Conservation (phyloP, 495 filamentous ascomycete species). For the Pseudotulostoma volvatum region DNA sequence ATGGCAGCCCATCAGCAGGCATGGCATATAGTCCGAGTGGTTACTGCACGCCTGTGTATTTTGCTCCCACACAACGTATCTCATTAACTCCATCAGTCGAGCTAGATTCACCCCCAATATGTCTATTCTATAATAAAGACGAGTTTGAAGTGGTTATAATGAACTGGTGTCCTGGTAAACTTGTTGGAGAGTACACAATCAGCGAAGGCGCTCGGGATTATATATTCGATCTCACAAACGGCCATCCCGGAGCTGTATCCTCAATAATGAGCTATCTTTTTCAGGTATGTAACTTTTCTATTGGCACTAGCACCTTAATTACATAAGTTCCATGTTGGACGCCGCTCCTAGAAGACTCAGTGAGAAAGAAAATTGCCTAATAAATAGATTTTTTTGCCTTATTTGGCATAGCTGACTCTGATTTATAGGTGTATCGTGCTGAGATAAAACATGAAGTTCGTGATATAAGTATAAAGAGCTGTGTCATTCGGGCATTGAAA, state of each 20-base stretch:
- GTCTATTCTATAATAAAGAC: no score
- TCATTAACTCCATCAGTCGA: slow-evolving; percentile 5
- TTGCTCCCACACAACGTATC: no score
- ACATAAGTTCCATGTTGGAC: no score
- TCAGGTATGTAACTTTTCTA: background rate
- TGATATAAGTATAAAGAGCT: no score
- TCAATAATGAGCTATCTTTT: slow-evolving; percentile 2
- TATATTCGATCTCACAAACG: slow-evolving; percentile 8
- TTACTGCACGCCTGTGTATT: background rate
- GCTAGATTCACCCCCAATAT: slow-evolving; percentile 4
- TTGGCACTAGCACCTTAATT: background rate
- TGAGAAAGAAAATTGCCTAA: no score
- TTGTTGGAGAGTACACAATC: background rate
- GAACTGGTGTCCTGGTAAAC: background rate
- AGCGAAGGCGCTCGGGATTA: slow-evolving; percentile 7
- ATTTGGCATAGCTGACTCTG: no score
- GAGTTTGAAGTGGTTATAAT: slow-evolving; percentile 7
- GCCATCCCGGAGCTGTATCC: slow-evolving; percentile 9
- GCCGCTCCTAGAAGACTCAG: no score
- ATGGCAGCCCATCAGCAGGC: no score
- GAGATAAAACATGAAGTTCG: no score
- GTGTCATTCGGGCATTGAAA: no score
- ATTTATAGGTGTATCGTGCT: no score
- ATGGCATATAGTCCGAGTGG: background rate
- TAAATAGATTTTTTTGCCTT: no score